phyloP scores from a whole-genome alignment of 805 yeast species.

The Nakazawaea anatomiae region DNA sequence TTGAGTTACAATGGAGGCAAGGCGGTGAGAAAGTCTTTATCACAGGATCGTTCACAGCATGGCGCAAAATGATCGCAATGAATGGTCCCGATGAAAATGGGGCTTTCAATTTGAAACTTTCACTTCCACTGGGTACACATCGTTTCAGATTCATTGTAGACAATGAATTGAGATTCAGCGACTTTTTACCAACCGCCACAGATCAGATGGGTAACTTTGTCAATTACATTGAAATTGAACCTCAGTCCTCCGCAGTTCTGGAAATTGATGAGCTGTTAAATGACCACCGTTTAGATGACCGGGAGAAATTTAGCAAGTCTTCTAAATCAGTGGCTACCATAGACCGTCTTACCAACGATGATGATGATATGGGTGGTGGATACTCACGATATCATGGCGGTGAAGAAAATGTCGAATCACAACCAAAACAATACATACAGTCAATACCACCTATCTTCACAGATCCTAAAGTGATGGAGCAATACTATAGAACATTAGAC shows the following conservation, averaged over 20 bases:
- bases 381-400: slow-evolving; percentile 72
- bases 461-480: slow-evolving; percentile 84
- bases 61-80: slow-evolving; percentile 96
- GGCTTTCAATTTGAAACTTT: slow-evolving; percentile 61
- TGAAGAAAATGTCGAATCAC: slow-evolving; percentile 23
- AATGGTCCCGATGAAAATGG: slow-evolving; percentile 44
- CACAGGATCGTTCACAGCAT: slow-evolving; percentile 96
- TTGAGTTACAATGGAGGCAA: slow-evolving; percentile 86
- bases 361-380: slow-evolving; percentile 81
- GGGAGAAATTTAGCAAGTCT: slow-evolving; percentile 14
- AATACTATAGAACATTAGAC: slow-evolving; percentile 72
- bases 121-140: slow-evolving; percentile 87
- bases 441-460: slow-evolving; percentile 80
- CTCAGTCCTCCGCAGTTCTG: slow-evolving; percentile 17
- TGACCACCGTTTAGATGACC: slow-evolving; percentile 6
- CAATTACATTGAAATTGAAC: slow-evolving; percentile 72
- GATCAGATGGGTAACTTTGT: slow-evolving; percentile 96
- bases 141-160: slow-evolving; percentile 91
- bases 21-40: slow-evolving; percentile 96
- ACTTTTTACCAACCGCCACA: slow-evolving; percentile 90
- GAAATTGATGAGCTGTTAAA: slow-evolving; percentile 12
- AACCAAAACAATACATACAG: slow-evolving; percentile 44
- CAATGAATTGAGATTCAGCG: slow-evolving; percentile 85
- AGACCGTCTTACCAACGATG: slow-evolving; percentile 61
- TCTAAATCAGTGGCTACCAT: slow-evolving; percentile 29